Percentiles rank a stretch among this genome's conserved stretches.
These are phyloP conservation scores for Gnomoniopsis smithogilvyi DNA, from an alignment of 2,329 filamentous ascomycete genomes.

Conservation along the genomic window DNA sequence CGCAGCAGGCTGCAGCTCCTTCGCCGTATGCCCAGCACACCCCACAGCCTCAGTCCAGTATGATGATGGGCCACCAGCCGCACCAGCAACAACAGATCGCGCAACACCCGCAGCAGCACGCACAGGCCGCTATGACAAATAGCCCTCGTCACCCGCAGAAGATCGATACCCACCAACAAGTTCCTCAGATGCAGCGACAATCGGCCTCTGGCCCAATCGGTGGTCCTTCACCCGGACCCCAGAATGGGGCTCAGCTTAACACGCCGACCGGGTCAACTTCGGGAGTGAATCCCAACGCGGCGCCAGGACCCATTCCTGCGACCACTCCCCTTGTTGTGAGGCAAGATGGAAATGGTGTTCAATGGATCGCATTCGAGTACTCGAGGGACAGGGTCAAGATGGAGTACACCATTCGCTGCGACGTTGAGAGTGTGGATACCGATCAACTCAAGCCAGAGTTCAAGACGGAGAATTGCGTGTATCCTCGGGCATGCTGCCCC, in stretches of 20 bases:
- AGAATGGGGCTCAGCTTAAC: conserved; percentile 24
- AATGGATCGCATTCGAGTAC: conserved; percentile 99
- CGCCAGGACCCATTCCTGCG: conserved; percentile 92
- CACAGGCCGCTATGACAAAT: conserved; percentile 53
- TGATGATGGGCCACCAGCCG: conserved; percentile 63
- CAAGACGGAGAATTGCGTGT: conserved; percentile 98
- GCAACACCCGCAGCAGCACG: conserved; percentile 57
- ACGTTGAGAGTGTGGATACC: conserved; percentile 93
- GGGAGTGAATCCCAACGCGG: conserved; percentile 81
- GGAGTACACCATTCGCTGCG: conserved; percentile 98
- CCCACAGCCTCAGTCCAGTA: conserved; percentile 62
- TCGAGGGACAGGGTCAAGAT: conserved; percentile 97
- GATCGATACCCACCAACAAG: conserved; percentile 57
- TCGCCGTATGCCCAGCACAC: conserved; percentile 62
- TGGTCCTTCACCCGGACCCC: conserved; percentile 17
- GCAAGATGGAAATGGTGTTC: conserved; percentile 93
- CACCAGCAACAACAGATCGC: conserved; percentile 53
- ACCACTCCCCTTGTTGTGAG: conserved; percentile 92
- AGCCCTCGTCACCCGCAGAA: conserved; percentile 57
- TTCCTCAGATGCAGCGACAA: conserved; percentile 57
- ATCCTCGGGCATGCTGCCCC: conserved; percentile 87
- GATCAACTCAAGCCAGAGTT: conserved; percentile 83
- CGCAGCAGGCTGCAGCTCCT: conserved; percentile 34
- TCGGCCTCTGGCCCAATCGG: conserved; percentile 47
- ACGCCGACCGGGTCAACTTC: conserved; percentile 42